Conservation (phyloP, 176 grass and related monocot genomes). For the Eremochloa ophiuroides region DNA sequence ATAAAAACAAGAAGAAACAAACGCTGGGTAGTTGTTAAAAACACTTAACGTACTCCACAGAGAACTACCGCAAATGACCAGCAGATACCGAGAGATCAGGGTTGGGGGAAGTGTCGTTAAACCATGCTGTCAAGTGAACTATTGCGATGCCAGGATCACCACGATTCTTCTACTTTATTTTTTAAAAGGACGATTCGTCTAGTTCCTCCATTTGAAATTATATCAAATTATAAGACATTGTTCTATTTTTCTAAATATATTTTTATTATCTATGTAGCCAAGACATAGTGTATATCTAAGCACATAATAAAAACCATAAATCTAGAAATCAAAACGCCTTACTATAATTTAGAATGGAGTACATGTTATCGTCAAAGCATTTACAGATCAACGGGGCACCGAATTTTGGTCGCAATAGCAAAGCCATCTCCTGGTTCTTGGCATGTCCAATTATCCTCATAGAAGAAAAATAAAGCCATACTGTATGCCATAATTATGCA, state of each 20-base stretch:
- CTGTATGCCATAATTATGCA: too few species aligned
- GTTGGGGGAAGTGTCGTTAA: background rate
- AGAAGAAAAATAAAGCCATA: background rate
- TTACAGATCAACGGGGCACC: background rate
- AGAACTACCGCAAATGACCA: background rate
- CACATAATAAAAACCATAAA: too few species aligned
- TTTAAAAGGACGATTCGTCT: too few species aligned
- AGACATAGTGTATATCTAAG: too few species aligned
- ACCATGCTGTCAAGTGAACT: background rate
- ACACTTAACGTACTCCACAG: background rate
- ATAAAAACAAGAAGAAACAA: background rate
- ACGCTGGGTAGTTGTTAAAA: background rate
- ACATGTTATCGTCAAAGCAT: background rate
- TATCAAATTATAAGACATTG: too few species aligned
- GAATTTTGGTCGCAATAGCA: background rate
- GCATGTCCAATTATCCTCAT: background rate
- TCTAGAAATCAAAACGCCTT: too few species aligned
- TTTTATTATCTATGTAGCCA: too few species aligned
- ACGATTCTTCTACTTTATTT: background rate
- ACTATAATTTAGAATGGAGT: too few species aligned
- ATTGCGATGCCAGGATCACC: background rate
- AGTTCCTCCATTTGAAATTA: too few species aligned
- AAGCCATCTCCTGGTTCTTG: background rate
- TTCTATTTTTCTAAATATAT: too few species aligned
- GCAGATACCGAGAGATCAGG: background rate